Percentiles rank a stretch among this genome's conserved stretches.
These are phyloP conservation scores for Malus orientalis DNA, from an alignment of 306 rosid species.

Conservation along the genomic window DNA sequence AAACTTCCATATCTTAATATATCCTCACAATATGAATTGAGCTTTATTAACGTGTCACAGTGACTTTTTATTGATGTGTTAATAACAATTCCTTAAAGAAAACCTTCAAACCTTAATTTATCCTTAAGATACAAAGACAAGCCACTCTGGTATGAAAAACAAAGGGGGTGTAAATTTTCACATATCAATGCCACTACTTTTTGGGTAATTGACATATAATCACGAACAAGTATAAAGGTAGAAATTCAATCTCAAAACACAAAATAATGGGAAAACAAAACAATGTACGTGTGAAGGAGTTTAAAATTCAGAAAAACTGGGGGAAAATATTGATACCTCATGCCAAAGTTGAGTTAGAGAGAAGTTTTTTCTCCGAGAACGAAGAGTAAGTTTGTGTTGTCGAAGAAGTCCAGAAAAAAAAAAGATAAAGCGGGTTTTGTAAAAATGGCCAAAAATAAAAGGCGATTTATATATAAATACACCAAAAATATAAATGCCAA, in stretches of 20 bases:
- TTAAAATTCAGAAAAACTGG: not conserved
- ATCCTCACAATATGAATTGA: too few species aligned
- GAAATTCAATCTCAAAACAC: not conserved
- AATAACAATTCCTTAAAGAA: not conserved
- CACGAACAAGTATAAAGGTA: not conserved
- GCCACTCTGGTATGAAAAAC: too few species aligned
- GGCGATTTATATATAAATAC: not conserved
- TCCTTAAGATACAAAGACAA: too few species aligned
- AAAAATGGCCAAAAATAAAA: not conserved
- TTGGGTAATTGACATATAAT: not conserved
- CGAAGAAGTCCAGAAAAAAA: not conserved
- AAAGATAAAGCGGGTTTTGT: not conserved
- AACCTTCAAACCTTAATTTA: not conserved
- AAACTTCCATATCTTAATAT: not conserved
- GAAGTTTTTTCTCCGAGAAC: not conserved
- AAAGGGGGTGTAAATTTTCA: not conserved
- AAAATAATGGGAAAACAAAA: not conserved
- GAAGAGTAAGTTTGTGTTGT: not conserved
- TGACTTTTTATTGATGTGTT: not conserved
- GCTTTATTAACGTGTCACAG: too few species aligned
- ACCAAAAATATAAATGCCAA: not conserved
- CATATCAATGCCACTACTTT: not conserved
- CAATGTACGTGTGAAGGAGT: not conserved
- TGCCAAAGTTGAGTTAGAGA: conserved; percentile 2
- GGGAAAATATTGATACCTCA: not conserved